Conservation (phyloP, 1,284 basidiomycete genomes). For the Golubevia sp. region DNA sequence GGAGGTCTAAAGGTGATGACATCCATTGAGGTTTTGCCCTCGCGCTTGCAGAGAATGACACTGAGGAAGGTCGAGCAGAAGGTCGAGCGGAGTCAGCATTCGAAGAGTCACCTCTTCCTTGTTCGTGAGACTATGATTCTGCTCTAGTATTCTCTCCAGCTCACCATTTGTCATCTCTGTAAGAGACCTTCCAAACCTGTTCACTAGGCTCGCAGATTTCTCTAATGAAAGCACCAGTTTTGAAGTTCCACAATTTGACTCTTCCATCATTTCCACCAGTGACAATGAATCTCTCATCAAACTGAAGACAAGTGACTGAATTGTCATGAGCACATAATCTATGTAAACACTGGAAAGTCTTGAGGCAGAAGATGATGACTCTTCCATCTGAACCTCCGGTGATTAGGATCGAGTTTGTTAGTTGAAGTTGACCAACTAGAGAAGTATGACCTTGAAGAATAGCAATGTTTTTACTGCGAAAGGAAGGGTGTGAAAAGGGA, state of each 20-base stretch:
- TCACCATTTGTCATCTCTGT: slow-evolving; percentile 45
- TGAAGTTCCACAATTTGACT: slow-evolving; percentile 77
- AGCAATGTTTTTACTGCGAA: slow-evolving; percentile 74
- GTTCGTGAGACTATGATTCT: too few relatives aligned
- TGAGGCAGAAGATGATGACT: slow-evolving; percentile 84
- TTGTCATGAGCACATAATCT: slow-evolving; percentile 74
- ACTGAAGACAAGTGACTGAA: slow-evolving; percentile 85
- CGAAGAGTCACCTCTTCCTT: too few relatives aligned
- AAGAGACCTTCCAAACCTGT: slow-evolving; percentile 52
- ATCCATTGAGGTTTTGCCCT: slow-evolving; percentile 49
- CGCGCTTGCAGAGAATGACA: slow-evolving; percentile 49
- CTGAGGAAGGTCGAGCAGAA: neutral
- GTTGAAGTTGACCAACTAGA: slow-evolving; percentile 89
- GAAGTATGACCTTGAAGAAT: slow-evolving; percentile 90
- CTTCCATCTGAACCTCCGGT: slow-evolving; percentile 93
- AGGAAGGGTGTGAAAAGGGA: slow-evolving; percentile 1
- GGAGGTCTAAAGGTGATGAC: slow-evolving; percentile 47
- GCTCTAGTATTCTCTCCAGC: too few relatives aligned
- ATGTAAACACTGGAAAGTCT: slow-evolving; percentile 65
- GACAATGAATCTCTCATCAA: slow-evolving; percentile 68
- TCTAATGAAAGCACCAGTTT: slow-evolving; percentile 48
- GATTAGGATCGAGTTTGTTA: slow-evolving; percentile 74
- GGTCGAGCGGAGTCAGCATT: neutral
- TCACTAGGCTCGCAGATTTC: slow-evolving; percentile 52
- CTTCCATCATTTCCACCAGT: slow-evolving; percentile 85